Evolutionary conservation across 2,329 filamentous ascomycete species (phyloP).

Genomic region (Aspergillus sp.): DNA sequence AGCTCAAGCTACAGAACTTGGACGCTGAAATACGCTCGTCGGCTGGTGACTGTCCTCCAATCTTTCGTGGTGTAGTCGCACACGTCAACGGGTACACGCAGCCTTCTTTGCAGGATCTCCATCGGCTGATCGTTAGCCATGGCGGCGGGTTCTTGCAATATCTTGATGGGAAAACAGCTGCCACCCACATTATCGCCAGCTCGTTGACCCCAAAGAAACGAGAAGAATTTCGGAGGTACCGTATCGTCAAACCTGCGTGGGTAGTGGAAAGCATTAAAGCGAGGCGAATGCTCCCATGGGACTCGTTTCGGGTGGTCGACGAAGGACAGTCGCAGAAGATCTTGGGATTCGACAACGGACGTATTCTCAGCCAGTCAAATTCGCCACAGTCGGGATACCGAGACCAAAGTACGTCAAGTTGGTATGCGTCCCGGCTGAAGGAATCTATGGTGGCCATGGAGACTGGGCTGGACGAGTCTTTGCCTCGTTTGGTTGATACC

Average conservation of each 20-base stretch:
- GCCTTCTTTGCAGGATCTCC: constrained; percentile 83
- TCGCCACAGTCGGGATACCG: constrained; percentile 64
- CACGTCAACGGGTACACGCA: constrained; percentile 97
- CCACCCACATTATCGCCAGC: constrained; percentile 93
- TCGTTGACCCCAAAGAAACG: constrained; percentile 88
- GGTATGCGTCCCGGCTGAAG: constrained; percentile 73
- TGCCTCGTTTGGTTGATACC: neutral
- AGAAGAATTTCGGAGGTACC: constrained; percentile 80
- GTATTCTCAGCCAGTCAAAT: constrained; percentile 64
- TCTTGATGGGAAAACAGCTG: constrained; percentile 87
- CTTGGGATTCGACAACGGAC: constrained; percentile 62
- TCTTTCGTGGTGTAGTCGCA: constrained; percentile 87
- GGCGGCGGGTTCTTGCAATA: constrained; percentile 96
- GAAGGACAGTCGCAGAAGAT: constrained; percentile 81
- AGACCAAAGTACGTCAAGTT: constrained; percentile 78
- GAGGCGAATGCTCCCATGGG: constrained; percentile 80
- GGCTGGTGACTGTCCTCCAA: constrained; percentile 68
- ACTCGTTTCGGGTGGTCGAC: constrained; percentile 77
- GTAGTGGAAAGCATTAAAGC: constrained; percentile 83
- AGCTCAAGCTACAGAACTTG: constrained; percentile 93
- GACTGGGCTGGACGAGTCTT: constrained; percentile 18
- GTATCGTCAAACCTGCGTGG: constrained; percentile 94
- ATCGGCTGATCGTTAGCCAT: constrained; percentile 82
- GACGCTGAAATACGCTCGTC: constrained; percentile 75
- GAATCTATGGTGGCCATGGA: constrained; percentile 27